Conservation (phyloP, 257 asterid genomes). For the Eustoma russellianum region DNA sequence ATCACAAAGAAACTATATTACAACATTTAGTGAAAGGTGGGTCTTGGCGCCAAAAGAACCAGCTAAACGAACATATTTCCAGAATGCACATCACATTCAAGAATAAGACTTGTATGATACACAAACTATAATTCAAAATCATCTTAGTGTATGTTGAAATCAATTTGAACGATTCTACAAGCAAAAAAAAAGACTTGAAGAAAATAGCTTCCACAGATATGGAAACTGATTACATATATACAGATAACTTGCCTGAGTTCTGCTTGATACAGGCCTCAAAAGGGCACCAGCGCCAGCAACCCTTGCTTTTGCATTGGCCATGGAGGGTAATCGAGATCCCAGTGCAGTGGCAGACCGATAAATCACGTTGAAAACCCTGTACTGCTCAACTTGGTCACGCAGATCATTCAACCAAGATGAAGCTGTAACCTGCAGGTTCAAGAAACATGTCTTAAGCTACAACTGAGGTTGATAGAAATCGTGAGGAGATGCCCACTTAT, state of each 20-base stretch:
- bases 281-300: conserved; percentile 90
- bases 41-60: too few relatives aligned
- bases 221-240: not conserved
- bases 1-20: too few relatives aligned
- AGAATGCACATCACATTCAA: too few relatives aligned
- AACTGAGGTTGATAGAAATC: not conserved
- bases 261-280: conserved; percentile 80
- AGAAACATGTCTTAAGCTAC: not conserved
- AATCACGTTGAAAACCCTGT: conserved; percentile 50
- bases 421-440: conserved; percentile 52
- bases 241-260: conserved; percentile 51
- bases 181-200: conserved; percentile 2
- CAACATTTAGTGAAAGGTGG: too few relatives aligned
- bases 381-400: conserved; percentile 81
- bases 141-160: not conserved
- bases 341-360: conserved; percentile 82
- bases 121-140: too few relatives aligned
- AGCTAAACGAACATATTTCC: too few relatives aligned
- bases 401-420: conserved; percentile 85
- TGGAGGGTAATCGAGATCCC: conserved; percentile 75
- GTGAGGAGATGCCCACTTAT: not conserved
- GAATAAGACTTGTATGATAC: too few relatives aligned
- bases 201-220: not conserved
- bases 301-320: conserved; percentile 70
- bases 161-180: too few relatives aligned